phyloP scores from a whole-genome alignment of 2,329 filamentous ascomycete species.

The Phoma sp. region DNA sequence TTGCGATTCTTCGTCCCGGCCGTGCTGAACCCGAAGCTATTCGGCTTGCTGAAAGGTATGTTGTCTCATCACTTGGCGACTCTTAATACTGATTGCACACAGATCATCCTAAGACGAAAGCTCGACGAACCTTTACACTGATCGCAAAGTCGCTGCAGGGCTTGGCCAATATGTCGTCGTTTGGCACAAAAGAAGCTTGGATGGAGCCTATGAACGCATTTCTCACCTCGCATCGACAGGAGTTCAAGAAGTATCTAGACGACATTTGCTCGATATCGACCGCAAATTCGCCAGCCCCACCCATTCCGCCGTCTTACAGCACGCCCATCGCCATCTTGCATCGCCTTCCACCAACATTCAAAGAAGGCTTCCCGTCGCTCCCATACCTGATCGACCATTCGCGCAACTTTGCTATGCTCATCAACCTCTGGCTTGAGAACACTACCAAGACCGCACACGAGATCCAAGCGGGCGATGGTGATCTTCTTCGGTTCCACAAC shows the following conservation, averaged over 20 bases:
- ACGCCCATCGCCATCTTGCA: slow-evolving; percentile 90
- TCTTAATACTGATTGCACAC: slow-evolving; percentile 32
- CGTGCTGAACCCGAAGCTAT: slow-evolving; percentile 94
- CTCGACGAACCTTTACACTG: slow-evolving; percentile 87
- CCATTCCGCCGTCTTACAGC: slow-evolving; percentile 83
- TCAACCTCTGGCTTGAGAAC: slow-evolving; percentile 78
- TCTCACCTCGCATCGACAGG: slow-evolving; percentile 74
- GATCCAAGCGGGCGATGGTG: slow-evolving; percentile 52
- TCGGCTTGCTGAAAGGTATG: slow-evolving; percentile 78
- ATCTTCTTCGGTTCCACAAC: slow-evolving; percentile 58
- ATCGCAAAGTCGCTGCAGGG: slow-evolving; percentile 93
- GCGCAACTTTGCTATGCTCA: slow-evolving; percentile 81
- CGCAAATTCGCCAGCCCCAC: slow-evolving; percentile 63
- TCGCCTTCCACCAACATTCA: slow-evolving; percentile 78
- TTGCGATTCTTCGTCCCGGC: slow-evolving; percentile 94
- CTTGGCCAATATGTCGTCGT: slow-evolving; percentile 86
- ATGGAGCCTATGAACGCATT: slow-evolving; percentile 99
- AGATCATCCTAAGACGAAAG: slow-evolving; percentile 82
- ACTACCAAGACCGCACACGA: slow-evolving; percentile 47
- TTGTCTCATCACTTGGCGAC: background rate
- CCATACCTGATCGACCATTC: slow-evolving; percentile 93
- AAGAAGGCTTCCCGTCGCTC: slow-evolving; percentile 91
- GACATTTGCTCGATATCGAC: slow-evolving; percentile 82
- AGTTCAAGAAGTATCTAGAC: slow-evolving; percentile 89
- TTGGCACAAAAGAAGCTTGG: slow-evolving; percentile 96